Evolutionary conservation across 2,329 filamentous ascomycete species (phyloP), one percentile per base, ranked within the genome.

Genomic region (Ophiostoma novo-ulmi): DNA sequence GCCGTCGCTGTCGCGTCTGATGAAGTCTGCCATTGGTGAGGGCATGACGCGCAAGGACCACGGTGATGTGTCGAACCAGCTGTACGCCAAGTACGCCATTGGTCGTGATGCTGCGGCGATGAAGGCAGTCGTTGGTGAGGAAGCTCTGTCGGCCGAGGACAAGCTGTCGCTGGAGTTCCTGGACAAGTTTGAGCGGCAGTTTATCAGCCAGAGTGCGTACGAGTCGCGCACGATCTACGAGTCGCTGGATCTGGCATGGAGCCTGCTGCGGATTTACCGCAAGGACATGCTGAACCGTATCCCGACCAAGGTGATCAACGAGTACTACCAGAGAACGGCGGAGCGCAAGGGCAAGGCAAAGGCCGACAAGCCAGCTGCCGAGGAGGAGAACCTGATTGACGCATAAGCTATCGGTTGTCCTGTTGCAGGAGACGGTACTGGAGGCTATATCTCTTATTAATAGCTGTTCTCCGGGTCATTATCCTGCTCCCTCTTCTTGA

Each of bases 11-110:
- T 99, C 95, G 35, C 95, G 95, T 88, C 91, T 99, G 79, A 99
- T 99, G 95, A 99, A 99, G 83, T 99, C 95, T 78, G 95, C 95
- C 80, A 99, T 99, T 78, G 95, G 95, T 77, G 94, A 98, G 83
- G 93, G 93, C 75, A 94, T 94, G 86, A 99, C 95, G 36, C 91
- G 95, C 77, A 94, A 92, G 82, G 96, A 99, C 78, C 95, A 99
- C 82, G 92, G 93, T 76, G 95, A 99, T 82, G 95, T 99, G 68
- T 99, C 95, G 76, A 99, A 99, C 85, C 95, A 99, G 85, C 88
- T 99, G 75, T 99, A 99, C 81, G 95, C 95, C 82, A 99, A 99
- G 84, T 99, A 99, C 80, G 95, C 95, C 81, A 98, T 99, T 79
- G 95, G 95, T 79, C 94, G 94, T 86, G 95, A 99, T 78, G 95